These are phyloP conservation scores for Leavenworthia alabamica DNA, from an alignment of 345 rosid species.

Conservation along the genomic window DNA sequence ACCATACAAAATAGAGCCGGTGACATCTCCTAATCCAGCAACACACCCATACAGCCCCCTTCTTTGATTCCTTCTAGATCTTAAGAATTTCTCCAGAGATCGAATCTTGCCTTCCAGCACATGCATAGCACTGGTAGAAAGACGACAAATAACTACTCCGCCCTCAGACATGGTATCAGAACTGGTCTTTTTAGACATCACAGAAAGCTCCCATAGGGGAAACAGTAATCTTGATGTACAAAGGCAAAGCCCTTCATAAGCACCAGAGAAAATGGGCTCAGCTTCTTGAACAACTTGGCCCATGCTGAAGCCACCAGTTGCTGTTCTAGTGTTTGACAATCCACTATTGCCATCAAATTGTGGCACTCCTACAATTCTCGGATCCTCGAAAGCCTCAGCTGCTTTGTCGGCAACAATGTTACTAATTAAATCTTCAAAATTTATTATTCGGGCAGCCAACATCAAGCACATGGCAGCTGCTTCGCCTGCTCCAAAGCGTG, in stretches of 20 bases:
- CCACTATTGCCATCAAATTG: slow-evolving; percentile 83
- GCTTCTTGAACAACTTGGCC: slow-evolving; percentile 99
- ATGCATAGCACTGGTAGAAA: slow-evolving; percentile 71
- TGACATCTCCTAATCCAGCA: slow-evolving; percentile 80
- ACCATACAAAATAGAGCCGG: slow-evolving; percentile 88
- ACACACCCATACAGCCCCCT: slow-evolving; percentile 96
- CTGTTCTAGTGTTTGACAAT: slow-evolving; percentile 68
- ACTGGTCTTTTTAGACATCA: slow-evolving; percentile 54
- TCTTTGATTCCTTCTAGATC: slow-evolving; percentile 85
- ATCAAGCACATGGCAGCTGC: slow-evolving; percentile 99
- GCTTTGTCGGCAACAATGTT: slow-evolving; percentile 79
- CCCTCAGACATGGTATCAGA: slow-evolving; percentile 44
- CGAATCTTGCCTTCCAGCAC: slow-evolving; percentile 80
- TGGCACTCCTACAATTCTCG: slow-evolving; percentile 92
- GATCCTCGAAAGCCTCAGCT: slow-evolving; percentile 95
- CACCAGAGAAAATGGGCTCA: slow-evolving; percentile 91
- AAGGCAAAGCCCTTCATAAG: slow-evolving; percentile 88
- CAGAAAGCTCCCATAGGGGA: slow-evolving; percentile 93
- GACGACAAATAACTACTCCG: slow-evolving; percentile 64
- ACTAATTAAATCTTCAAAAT: slow-evolving; percentile 68
- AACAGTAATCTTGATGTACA: slow-evolving; percentile 86
- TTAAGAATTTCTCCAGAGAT: slow-evolving; percentile 73
- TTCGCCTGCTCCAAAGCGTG: slow-evolving; percentile 93
- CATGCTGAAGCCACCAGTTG: slow-evolving; percentile 95
- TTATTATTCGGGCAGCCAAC: slow-evolving; percentile 83